Evolutionary conservation across 2,329 filamentous ascomycete genomes (phyloP), one percentile per base, ranked within the genome.

Genomic region (Aphanoascus verrucosus): DNA sequence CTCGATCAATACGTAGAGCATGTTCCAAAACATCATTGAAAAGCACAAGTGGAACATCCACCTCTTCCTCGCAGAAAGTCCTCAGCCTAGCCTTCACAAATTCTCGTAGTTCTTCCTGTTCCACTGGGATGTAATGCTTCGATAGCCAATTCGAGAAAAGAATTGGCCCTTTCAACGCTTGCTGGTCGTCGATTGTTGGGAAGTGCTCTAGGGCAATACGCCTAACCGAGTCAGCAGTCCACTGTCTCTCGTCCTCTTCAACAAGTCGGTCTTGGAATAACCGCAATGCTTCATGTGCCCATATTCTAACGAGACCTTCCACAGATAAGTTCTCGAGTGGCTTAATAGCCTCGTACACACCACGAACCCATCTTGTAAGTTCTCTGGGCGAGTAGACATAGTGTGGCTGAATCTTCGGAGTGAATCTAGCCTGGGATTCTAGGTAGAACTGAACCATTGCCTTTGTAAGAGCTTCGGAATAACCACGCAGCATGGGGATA

Each of bases 351-450:
- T 99, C 93, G 62, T 99, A 98, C 17, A 99, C 80, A 72, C 94
- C 93, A 60, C 94, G 87, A 31, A 94, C 91, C 93, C 93, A 99
- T 67, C 93, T 81, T 11, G 94, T 98, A 63, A 99, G 77, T 68
- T 99, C 93, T 84, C 93, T 88, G 66, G 93, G 93, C 69, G 90
- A 96, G 79, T 99, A 99, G 44, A 99, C 90, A 67, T 99, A 99
- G 68, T 98, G 93, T 0, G 93, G 93, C 65, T 98, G 93, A 40
- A 97, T 96, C 71, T 94, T 85, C 5, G 93, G 86, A 8, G 93
- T 98, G 66, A 99, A 99, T 50, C 86, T 81, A 64, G 88, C 81
- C 69, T 99, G 94, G 9, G 93, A 98, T 67, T 95, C 88, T 28
- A 94, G 75, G 64, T 97, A 99, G 65, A 99, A 86, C 60, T 87